These are phyloP conservation scores for Aspergillus flavus DNA, from an alignment of 2,329 filamentous ascomycete species.

Conservation along the genomic window DNA sequence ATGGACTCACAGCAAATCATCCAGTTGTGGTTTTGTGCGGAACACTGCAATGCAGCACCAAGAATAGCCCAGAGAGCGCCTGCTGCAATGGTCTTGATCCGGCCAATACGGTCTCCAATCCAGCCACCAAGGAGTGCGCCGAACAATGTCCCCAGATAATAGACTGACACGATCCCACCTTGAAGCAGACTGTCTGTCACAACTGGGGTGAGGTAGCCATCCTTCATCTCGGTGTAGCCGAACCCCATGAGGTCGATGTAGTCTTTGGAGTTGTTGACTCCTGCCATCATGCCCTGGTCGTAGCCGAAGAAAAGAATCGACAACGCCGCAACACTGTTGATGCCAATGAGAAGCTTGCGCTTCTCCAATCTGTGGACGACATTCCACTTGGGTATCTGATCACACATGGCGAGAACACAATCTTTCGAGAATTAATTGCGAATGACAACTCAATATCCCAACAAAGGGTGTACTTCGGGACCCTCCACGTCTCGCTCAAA, in stretches of 20 bases:
- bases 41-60: conserved; percentile 66
- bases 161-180: conserved; percentile 63
- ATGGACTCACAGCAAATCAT: conserved; percentile 64
- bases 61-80: conserved; percentile 61
- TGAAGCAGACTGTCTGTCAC: conserved; percentile 63
- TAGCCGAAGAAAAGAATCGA: conserved; percentile 71
- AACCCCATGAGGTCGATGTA: conserved; percentile 68
- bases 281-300: conserved; percentile 60
- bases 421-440: not conserved
- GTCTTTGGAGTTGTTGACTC: conserved; percentile 66
- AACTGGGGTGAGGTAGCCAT: conserved; percentile 51
- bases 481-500: not conserved
- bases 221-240: conserved; percentile 58
- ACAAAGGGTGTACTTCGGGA: not conserved
- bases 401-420: conserved; percentile 32
- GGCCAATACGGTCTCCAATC: conserved; percentile 64
- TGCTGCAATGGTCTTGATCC: conserved; percentile 65
- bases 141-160: conserved; percentile 64
- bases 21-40: conserved; percentile 67
- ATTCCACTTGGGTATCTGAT: conserved; percentile 47
- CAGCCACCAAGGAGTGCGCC: conserved; percentile 66
- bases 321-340: conserved; percentile 65
- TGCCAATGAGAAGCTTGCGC: conserved; percentile 58
- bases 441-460: too few species aligned
- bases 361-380: conserved; percentile 60